phyloP scores from a whole-genome alignment of 345 rosid genomes.

The sweet orange (Citrus sinensis) region DNA sequence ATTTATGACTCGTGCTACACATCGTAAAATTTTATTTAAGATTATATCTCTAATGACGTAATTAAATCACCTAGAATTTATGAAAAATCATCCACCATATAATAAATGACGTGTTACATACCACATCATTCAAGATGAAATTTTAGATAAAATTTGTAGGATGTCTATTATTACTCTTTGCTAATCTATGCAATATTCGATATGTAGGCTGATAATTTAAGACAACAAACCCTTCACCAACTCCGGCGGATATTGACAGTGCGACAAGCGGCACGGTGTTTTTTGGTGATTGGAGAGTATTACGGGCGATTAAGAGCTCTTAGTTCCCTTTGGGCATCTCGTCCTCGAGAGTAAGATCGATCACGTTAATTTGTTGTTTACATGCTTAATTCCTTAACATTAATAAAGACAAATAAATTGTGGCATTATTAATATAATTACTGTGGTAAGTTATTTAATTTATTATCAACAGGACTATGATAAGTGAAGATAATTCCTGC shows the following conservation, averaged over 20 bases:
- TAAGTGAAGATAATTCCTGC: constrained; percentile 74
- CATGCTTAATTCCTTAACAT: too few relatives aligned
- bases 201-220: constrained; percentile 81
- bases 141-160: too few relatives aligned
- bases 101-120: too few relatives aligned
- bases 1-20: not conserved
- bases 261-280: constrained; percentile 85
- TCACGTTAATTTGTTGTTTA: too few relatives aligned
- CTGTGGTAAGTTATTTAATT: not conserved
- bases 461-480: constrained; percentile 36
- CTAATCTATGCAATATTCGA: not conserved
- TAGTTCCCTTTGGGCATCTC: constrained; percentile 86
- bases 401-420: too few relatives aligned
- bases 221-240: constrained; percentile 96
- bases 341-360: constrained; percentile 78
- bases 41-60: too few relatives aligned
- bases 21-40: too few relatives aligned
- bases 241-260: constrained; percentile 68
- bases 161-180: too few relatives aligned
- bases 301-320: constrained; percentile 83
- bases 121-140: too few relatives aligned
- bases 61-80: too few relatives aligned
- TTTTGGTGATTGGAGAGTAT: constrained; percentile 88
- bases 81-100: too few relatives aligned
- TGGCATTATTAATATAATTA: not conserved